Evolutionary conservation across 2,329 filamentous ascomycete genomes (phyloP).

Genomic region (Aphanoascus verrucosus): DNA sequence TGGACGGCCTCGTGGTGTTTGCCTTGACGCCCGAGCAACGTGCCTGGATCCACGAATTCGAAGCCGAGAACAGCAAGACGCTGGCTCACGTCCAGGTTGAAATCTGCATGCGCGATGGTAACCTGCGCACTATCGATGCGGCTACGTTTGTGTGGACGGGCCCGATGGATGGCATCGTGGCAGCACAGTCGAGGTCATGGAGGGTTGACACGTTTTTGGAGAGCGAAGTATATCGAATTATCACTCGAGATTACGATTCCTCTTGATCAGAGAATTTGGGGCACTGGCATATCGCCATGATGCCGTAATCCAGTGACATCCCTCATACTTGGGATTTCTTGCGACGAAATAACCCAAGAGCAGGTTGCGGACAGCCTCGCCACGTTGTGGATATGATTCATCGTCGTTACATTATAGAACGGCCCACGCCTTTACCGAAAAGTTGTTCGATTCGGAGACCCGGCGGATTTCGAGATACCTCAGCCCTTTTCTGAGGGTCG

Average conservation of each 20-base stretch:
- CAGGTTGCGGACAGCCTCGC: no score
- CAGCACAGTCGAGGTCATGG: conserved; percentile 7
- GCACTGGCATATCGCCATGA: neutral
- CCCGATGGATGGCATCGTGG: conserved; percentile 6
- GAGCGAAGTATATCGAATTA: conserved; percentile 8
- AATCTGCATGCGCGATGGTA: conserved; percentile 17
- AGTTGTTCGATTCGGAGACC: no score
- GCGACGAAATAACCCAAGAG: no score
- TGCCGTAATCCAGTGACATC: no score
- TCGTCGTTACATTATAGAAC: no score
- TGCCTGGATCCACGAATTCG: conserved; percentile 20
- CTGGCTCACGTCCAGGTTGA: conserved; percentile 19
- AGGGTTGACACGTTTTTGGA: conserved; percentile 13
- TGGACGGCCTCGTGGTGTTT: conserved; percentile 25
- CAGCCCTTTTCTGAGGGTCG: no score
- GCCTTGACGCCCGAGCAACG: conserved; percentile 20
- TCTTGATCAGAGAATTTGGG: neutral
- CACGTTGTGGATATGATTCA: no score
- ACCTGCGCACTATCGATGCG: conserved; percentile 19
- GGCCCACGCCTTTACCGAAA: no score
- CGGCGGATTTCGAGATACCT: no score
- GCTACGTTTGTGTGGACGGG: conserved; percentile 22
- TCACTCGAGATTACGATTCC: neutral
- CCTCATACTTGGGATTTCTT: no score
- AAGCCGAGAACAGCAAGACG: conserved; percentile 17